Evolutionary conservation across 192 early-diverging fungal species (phyloP), one percentile per base, ranked within the genome.

Genomic region (Coemansia sp.): DNA sequence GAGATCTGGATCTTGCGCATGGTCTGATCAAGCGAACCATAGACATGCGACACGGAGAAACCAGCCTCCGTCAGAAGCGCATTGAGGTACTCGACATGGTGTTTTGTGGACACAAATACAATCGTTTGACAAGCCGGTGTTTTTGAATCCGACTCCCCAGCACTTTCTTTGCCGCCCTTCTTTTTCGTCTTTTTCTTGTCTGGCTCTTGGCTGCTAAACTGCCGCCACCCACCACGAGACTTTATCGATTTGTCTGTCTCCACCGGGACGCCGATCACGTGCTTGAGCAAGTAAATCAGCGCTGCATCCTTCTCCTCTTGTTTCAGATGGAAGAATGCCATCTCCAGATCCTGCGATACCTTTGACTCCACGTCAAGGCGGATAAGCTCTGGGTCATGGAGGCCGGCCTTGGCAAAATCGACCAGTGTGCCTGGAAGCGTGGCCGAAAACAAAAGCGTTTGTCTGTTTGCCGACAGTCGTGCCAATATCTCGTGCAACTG

Each of bases 331-430:
- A 99, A 94, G 68, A 99, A 99, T 8, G 93, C 89, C 91, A 96
- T 92, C 72, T 96, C 93, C n/a, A 99, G 85, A 73, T 99, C 97
- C 69, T 85, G 85, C 64, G 90, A 92, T 81, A 98, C 92, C 84
- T 98, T 99, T 55, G 93, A 90, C 62, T 99, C 97, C 5, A 90
- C 91, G 69, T 99, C 97, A 57, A 99, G 76, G 73, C 97, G 90
- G 18, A 99, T 89, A 15, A 99, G 85, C 36, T 90, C 92, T 0
- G 97, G 97, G 58, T 98, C 94, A 66, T 90, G 91, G 61, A 99
- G 77, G 47, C 97, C 97, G 3, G 97, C 96, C 73, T 95, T 95
- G 54, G 97, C 97, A 83, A 99, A 99, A 66, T 99, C 97, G 2
- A 96, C 94, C 12, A 99, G 79, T 22, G 91, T 85, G 68, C 91